Base-by-base conservation (phyloP, 305 asterid species). In the Petunia hybrid region DNA sequence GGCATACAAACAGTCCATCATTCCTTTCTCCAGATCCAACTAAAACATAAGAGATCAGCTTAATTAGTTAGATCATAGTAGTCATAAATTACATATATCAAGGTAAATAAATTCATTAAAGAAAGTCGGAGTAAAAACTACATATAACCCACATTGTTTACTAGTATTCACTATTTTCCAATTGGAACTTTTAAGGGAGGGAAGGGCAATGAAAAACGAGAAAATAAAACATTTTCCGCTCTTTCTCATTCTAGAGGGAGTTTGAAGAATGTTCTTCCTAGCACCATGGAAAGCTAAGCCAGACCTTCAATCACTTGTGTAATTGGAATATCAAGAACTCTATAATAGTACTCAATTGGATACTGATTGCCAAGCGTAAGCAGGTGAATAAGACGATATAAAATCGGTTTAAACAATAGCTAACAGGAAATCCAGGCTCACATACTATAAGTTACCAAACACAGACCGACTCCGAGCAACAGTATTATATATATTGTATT, bases 1-100 rank as follows among this genome's bases (percentile, higher is more conserved):
- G 10, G 99, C 99, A 83, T 93, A 93, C 80, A 97, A 91, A 92
- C 99, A 97, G 83, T 97, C 98, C 99, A 97, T 91, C 99, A 97
- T 97, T 60, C 90, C 99, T 81, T 95, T 94, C 97, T 90, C 96
- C 91, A 97, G 83, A 87, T 94, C 97, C 92, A 97, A 88, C 99
- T 97, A 84, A 91, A 68, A 62, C 66, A 78, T 6, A 74, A 36
- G 41, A 78, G 53, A 39, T 45, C 14, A 78, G 62, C 62, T 67
- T 3, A 4, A 31, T 79, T 57, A 79, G 61, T 60, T 43, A 22
- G 3, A 31, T 40, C 39, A 53, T 2, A 53, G 13, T 36, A 65
- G 6, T 53, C 78, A 74, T 14, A 36, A 73, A 51, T 2, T 51
- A n/a, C 64, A 74, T 7, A 7, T 74, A 36, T 2, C 48, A 51